A percentile compares a stretch with the other conserved stretches of the same genome.
Evolutionary conservation across 2,329 filamentous ascomycete species (phyloP).

Genomic region (Epichloe sp.): DNA sequence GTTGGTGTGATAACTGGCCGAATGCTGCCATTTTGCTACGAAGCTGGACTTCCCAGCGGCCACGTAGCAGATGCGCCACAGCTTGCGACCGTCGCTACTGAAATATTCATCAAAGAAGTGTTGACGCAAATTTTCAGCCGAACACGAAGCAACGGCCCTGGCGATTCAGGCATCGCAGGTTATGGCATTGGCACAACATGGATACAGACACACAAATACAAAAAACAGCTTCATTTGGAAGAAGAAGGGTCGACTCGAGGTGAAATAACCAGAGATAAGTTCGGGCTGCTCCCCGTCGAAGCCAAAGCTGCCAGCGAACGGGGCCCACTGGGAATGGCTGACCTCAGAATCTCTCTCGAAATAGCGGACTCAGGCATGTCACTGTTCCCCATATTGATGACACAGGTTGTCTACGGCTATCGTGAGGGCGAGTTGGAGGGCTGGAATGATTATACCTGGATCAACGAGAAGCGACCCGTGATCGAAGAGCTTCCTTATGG

Average conservation of each 20-base stretch:
- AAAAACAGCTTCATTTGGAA: constrained; percentile 59
- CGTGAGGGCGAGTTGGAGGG: constrained; percentile 64
- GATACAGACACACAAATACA: constrained; percentile 71
- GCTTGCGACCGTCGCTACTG: constrained; percentile 52
- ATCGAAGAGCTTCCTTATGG: constrained; percentile 16
- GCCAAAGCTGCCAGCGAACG: constrained; percentile 61
- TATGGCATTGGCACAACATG: constrained; percentile 54
- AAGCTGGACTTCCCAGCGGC: constrained; percentile 46
- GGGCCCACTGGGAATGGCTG: constrained; percentile 60
- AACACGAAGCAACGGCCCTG: constrained; percentile 51
- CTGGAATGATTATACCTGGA: constrained; percentile 46
- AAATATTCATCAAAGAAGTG: constrained; percentile 55
- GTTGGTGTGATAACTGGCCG: constrained; percentile 47
- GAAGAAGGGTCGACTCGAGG: constrained; percentile 62
- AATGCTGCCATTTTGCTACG: constrained; percentile 58
- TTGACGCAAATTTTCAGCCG: constrained; percentile 50
- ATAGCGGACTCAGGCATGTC: constrained; percentile 64
- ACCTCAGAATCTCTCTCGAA: constrained; percentile 62
- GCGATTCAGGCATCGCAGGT: constrained; percentile 46
- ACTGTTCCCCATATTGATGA: constrained; percentile 63
- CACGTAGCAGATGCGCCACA: constrained; percentile 47
- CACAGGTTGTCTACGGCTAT: constrained; percentile 56
- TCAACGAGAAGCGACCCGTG: constrained; percentile 24
- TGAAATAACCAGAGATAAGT: constrained; percentile 60
- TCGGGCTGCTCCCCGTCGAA: constrained; percentile 69